phyloP scores from a whole-genome alignment of 2,329 filamentous ascomycete genomes.

The Trichoderma sp. region DNA sequence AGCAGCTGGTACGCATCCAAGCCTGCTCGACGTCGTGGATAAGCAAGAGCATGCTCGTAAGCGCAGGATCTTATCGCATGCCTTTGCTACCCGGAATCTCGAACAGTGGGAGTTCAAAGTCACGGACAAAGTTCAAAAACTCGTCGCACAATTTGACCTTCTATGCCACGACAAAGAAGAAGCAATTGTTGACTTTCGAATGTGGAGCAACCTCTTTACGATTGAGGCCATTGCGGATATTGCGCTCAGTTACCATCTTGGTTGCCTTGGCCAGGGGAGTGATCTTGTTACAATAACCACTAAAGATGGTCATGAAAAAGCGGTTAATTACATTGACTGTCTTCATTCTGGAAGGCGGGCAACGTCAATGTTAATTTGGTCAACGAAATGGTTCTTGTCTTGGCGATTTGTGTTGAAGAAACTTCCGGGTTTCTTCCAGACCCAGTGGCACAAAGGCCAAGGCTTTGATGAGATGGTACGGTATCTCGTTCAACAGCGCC shows the following conservation, averaged over 20 bases:
- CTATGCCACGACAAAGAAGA: background rate
- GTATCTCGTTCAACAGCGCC: background rate
- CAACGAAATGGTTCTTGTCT: background rate
- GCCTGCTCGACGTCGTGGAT: background rate
- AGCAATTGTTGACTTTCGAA: background rate
- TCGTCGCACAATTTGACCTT: background rate
- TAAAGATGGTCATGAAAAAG: background rate
- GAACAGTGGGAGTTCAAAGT: background rate
- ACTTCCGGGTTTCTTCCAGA: background rate
- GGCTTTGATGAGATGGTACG: background rate
- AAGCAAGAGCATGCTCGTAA: background rate
- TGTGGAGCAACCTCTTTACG: background rate
- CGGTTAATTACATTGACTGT: background rate
- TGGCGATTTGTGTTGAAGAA: background rate
- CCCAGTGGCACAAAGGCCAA: background rate
- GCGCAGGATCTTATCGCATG: background rate
- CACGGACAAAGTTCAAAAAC: background rate
- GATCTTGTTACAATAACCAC: background rate
- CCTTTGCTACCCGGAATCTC: background rate
- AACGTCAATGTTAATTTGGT: background rate
- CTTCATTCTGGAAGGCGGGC: background rate
- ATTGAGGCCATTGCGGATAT: background rate
- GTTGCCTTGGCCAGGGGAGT: background rate
- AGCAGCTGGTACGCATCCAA: background rate
- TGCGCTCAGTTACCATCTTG: background rate